phyloP scores from a whole-genome alignment of 2,329 filamentous ascomycete genomes.

The Pseudocercospora cruenta region DNA sequence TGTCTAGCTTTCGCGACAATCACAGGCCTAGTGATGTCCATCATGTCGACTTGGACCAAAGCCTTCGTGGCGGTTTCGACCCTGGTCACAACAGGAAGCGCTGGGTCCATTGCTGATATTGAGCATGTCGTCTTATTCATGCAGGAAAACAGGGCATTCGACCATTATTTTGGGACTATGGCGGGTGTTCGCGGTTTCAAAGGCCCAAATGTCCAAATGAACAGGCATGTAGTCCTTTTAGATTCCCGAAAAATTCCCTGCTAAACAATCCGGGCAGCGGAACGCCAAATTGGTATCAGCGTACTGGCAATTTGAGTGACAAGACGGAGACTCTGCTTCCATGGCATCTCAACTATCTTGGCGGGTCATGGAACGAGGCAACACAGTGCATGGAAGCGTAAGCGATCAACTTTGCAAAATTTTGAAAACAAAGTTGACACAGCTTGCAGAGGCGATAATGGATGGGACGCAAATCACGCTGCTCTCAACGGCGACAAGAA shows the following conservation, averaged over 20 bases:
- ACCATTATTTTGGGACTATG: slow-evolving; percentile 38
- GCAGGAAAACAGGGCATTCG: slow-evolving; percentile 55
- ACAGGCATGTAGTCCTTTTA: slow-evolving; percentile 1
- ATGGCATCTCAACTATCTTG: slow-evolving; percentile 59
- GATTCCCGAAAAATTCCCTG: not conserved
- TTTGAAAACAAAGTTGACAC: slow-evolving; percentile 55
- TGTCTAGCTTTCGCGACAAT: not conserved
- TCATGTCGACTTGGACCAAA: slow-evolving; percentile 12
- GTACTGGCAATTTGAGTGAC: slow-evolving; percentile 46
- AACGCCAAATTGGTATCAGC: slow-evolving; percentile 51
- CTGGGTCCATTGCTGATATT: slow-evolving; percentile 47
- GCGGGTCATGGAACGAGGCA: slow-evolving; percentile 53
- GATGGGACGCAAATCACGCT: slow-evolving; percentile 57
- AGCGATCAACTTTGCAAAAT: slow-evolving; percentile 47
- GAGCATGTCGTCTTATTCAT: slow-evolving; percentile 63
- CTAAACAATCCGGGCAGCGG: slow-evolving; percentile 1
- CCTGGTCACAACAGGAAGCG: slow-evolving; percentile 7
- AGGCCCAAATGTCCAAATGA: slow-evolving; percentile 52
- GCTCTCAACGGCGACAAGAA: slow-evolving; percentile 60
- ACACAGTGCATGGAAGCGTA: slow-evolving; percentile 63
- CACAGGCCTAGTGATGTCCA: not conserved
- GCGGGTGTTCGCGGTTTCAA: slow-evolving; percentile 41
- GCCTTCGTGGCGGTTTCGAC: slow-evolving; percentile 9
- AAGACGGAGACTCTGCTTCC: slow-evolving; percentile 53
- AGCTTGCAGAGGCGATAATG: slow-evolving; percentile 57